phyloP scores from a whole-genome alignment of 176 grass and related monocot species.

The Lolium perenne region DNA sequence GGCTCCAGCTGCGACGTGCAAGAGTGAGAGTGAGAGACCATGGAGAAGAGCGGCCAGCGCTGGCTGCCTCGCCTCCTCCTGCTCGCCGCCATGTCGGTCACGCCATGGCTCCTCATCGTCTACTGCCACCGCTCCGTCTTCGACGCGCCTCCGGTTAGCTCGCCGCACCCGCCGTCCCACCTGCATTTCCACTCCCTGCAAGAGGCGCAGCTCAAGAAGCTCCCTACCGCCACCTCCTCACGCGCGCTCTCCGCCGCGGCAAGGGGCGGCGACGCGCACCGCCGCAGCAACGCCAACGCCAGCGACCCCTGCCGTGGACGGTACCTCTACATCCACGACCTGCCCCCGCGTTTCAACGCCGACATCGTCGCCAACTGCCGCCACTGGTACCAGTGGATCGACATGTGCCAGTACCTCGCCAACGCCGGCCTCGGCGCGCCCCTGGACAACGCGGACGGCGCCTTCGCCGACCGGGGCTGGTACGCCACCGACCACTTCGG shows the following conservation, averaged over 20 bases:
- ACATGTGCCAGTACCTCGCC: conserved; percentile 75
- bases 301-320: conserved; percentile 46
- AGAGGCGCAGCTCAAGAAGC: conserved; percentile 7
- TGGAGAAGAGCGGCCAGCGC: conserved; percentile 54
- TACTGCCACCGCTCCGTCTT: conserved; percentile 59
- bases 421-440: conserved; percentile 69
- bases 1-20: too few species aligned
- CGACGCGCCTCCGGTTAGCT: conserved; percentile 26
- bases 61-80: conserved; percentile 60
- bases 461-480: conserved; percentile 66
- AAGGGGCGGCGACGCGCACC: neutral
- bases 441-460: conserved; percentile 58
- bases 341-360: conserved; percentile 64
- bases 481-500: conserved; percentile 84
- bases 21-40: conserved; percentile 13
- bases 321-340: conserved; percentile 74
- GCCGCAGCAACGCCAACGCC: neutral
- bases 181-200: conserved; percentile 16
- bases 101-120: conserved; percentile 66
- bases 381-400: conserved; percentile 58
- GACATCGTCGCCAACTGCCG: conserved; percentile 63
- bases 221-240: conserved; percentile 20
- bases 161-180: conserved; percentile 6
- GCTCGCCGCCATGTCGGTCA: conserved; percentile 42
- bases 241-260: conserved; percentile 11